phyloP scores from a whole-genome alignment of 345 rosid species.

The Acer saccharum region DNA sequence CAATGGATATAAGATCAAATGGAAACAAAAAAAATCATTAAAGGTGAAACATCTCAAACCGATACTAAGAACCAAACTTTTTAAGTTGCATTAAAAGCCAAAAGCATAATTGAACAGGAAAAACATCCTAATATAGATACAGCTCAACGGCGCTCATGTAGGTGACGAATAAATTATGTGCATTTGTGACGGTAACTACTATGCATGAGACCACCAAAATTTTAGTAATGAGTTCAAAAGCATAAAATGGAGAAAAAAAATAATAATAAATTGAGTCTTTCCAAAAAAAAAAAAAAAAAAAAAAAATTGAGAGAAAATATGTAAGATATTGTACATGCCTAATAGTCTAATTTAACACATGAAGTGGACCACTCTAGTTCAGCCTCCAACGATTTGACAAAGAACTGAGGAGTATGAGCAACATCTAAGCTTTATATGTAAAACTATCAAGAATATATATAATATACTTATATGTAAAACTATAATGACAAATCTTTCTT shows the following conservation, averaged over 20 bases:
- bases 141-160: not conserved
- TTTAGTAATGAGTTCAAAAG: not conserved
- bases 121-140: not conserved
- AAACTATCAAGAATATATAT: not conserved
- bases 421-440: not conserved
- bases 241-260: not conserved
- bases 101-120: not conserved
- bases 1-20: not conserved
- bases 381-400: not conserved
- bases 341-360: not conserved
- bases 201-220: not conserved
- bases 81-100: not conserved
- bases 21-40: not conserved
- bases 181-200: not conserved
- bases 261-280: no score
- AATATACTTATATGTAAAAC: no score
- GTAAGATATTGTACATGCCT: not conserved
- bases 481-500: no score
- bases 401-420: not conserved
- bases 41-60: slow-evolving; percentile 1
- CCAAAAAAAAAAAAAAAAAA: not conserved
- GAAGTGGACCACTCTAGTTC: not conserved
- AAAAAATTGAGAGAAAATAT: no score
- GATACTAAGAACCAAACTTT: not conserved
- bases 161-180: not conserved